Conservation (phyloP, 768 basidiomycete species). For the Phylloporus sp. region DNA sequence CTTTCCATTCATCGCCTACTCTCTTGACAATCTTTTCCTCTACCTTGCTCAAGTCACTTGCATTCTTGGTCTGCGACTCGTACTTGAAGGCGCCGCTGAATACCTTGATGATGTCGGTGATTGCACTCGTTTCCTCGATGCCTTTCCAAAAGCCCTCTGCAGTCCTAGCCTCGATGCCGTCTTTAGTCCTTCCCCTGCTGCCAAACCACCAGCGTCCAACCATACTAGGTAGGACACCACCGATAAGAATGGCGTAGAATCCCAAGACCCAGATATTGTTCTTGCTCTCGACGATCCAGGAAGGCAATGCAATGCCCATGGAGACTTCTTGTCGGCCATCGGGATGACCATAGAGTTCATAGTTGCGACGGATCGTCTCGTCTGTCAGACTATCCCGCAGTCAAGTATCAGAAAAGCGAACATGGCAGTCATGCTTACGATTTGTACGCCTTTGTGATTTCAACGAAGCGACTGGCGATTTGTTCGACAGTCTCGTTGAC, state of each 20-base stretch:
- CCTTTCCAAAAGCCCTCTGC: conserved; percentile 87
- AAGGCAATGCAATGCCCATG: conserved; percentile 92
- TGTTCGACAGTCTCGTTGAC: conserved; percentile 82
- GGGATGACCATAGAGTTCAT: conserved; percentile 85
- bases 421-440: conserved; percentile 45
- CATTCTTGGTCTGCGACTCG: conserved; percentile 40
- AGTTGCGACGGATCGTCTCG: conserved; percentile 86
- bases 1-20: conserved; percentile 52
- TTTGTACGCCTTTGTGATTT: conserved; percentile 97
- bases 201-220: conserved; percentile 99
- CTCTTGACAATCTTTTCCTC: conserved; percentile 47
- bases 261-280: conserved; percentile 91
- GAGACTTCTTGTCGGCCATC: conserved; percentile 94
- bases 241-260: conserved; percentile 83
- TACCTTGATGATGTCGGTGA: conserved; percentile 66
- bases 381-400: conserved; percentile 67
- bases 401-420: not conserved
- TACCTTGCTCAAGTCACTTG: conserved; percentile 41
- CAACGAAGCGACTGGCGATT: conserved; percentile 82
- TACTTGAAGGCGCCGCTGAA: conserved; percentile 62
- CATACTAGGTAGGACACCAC: conserved; percentile 75
- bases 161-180: conserved; percentile 75
- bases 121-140: conserved; percentile 71
- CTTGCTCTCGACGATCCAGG: conserved; percentile 88
- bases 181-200: conserved; percentile 82